Conservation (phyloP, 2,329 filamentous ascomycete species). For the Didymella arachidicola region DNA sequence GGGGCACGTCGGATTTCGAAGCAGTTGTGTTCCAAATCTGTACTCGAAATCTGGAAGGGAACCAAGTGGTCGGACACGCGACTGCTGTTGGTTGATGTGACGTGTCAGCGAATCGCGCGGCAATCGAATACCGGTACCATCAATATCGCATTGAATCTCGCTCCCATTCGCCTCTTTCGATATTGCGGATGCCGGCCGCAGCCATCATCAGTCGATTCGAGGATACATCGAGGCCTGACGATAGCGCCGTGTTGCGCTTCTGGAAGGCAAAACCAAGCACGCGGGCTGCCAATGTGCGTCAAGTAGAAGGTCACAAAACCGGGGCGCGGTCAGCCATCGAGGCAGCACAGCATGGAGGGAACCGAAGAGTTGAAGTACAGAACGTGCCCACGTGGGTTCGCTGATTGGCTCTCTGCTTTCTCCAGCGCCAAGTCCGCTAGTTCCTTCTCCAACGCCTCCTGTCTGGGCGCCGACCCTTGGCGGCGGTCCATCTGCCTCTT, state of each 20-base stretch:
- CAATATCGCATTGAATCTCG: conserved; percentile 2
- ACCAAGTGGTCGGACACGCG: conserved; percentile 16
- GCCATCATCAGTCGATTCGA: conserved; percentile 7
- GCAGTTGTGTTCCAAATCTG: neutral
- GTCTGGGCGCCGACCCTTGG: conserved; percentile 18
- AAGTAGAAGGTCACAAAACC: conserved; percentile 13
- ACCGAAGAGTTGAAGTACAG: conserved; percentile 11
- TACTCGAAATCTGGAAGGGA: neutral
- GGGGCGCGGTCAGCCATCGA: conserved; percentile 13
- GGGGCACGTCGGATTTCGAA: conserved; percentile 6
- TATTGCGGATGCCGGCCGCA: conserved; percentile 4
- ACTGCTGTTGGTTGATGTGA: conserved; percentile 17
- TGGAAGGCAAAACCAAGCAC: conserved; percentile 12
- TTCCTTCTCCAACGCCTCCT: conserved; percentile 17
- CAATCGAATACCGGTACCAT: neutral
- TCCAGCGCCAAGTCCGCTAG: conserved; percentile 12
- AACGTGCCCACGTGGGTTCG: conserved; percentile 16
- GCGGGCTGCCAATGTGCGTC: conserved; percentile 17
- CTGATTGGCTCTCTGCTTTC: conserved; percentile 19
- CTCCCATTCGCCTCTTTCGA: conserved; percentile 14
- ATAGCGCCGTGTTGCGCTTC: conserved; percentile 11
- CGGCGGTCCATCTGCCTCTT: conserved; percentile 18
- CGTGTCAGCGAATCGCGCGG: conserved; percentile 12
- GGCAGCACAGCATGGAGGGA: conserved; percentile 3
- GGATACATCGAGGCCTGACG: conserved; percentile 8